Conservation (phyloP, 2,329 filamentous ascomycete genomes). For the Fusarium albosuccineum region DNA sequence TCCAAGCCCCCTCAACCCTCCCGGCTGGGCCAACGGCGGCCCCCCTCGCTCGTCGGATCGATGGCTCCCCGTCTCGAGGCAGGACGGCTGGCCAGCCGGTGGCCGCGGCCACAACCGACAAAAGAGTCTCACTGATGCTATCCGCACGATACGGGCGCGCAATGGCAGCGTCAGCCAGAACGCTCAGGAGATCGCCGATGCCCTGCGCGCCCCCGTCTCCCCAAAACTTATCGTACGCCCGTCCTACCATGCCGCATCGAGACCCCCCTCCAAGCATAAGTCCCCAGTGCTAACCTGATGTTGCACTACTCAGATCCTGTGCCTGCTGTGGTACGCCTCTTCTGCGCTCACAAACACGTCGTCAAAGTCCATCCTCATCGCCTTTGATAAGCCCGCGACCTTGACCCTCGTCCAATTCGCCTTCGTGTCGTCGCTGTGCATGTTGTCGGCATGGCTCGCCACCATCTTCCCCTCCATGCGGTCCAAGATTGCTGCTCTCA, state of each 20-base stretch:
- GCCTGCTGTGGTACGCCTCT: constrained; percentile 92
- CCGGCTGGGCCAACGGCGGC: constrained; percentile 47
- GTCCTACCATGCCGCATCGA: constrained; percentile 13
- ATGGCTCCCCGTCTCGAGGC: constrained; percentile 46
- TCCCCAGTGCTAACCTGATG: constrained; percentile 40
- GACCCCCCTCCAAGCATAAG: constrained; percentile 10
- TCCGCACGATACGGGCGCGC: constrained; percentile 83
- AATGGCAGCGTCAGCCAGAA: constrained; percentile 92
- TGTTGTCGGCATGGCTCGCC: constrained; percentile 83
- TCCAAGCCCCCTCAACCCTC: constrained; percentile 45
- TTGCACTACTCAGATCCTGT: constrained; percentile 74
- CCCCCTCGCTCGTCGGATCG: constrained; percentile 48
- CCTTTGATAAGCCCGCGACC: constrained; percentile 90
- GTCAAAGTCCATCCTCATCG: constrained; percentile 95
- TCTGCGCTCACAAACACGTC: constrained; percentile 98
- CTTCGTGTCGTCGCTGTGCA: constrained; percentile 89
- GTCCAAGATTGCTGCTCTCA: constrained; percentile 80
- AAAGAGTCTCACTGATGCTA: constrained; percentile 91
- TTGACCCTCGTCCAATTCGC: constrained; percentile 94
- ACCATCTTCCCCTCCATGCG: constrained; percentile 78
- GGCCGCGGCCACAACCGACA: constrained; percentile 74
- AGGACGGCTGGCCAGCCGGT: constrained; percentile 45
- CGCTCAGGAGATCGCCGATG: constrained; percentile 92
- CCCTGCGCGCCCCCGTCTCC: constrained; percentile 89
- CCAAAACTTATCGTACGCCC: constrained; percentile 82